phyloP scores from a whole-genome alignment of 768 basidiomycete genomes.

The Gautieria morchelliformis region DNA sequence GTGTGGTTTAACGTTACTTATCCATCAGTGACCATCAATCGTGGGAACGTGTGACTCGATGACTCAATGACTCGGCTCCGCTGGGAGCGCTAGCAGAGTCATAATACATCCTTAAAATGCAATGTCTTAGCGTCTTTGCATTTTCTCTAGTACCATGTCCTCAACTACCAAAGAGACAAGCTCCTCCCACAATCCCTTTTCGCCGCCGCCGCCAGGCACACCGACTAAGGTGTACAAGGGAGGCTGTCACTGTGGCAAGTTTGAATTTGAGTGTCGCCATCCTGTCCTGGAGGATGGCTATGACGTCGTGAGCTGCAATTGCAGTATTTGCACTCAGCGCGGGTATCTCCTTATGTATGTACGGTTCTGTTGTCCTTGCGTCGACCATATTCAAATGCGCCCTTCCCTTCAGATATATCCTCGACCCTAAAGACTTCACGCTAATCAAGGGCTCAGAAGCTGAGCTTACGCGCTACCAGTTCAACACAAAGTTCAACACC shows the following conservation, averaged over 20 bases:
- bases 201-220: background rate
- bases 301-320: constrained; percentile 4
- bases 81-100: no score
- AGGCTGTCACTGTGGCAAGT: background rate
- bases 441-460: background rate
- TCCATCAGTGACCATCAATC: no score
- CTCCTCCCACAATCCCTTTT: no score
- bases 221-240: constrained; percentile 2
- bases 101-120: no score
- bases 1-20: no score
- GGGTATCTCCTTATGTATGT: background rate
- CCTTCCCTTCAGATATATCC: background rate
- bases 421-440: background rate
- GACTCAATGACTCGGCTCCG: no score
- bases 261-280: constrained; percentile 4
- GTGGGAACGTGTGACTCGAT: no score
- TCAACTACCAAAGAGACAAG: no score
- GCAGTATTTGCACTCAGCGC: background rate
- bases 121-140: no score
- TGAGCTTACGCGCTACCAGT: background rate
- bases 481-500: background rate
- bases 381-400: background rate
- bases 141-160: no score
- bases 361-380: background rate
- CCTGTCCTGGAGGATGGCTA: constrained; percentile 1